phyloP scores from a whole-genome alignment of 106 monocot genomes.

The Alisma plantagoaquatica region DNA sequence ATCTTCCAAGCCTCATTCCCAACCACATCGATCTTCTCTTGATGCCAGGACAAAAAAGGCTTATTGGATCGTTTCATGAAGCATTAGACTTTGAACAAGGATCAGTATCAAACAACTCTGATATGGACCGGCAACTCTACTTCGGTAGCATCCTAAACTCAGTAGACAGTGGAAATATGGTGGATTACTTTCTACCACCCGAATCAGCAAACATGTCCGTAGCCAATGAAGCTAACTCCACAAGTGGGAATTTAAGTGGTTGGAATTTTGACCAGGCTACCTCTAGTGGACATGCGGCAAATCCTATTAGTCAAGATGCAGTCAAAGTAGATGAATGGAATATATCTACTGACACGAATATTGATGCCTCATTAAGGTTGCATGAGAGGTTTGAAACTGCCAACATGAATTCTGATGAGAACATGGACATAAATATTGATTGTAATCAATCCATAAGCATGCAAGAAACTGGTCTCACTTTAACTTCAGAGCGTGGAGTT shows the following conservation, averaged over 20 bases:
- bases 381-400: conserved; percentile 25
- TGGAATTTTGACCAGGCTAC: conserved; percentile 26
- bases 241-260: conserved; percentile 11
- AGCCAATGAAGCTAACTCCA: conserved; percentile 8
- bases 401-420: conserved; percentile 17
- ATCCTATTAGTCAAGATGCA: conserved; percentile 16
- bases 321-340: conserved; percentile 21
- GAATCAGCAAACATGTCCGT: conserved; percentile 16
- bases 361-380: conserved; percentile 10
- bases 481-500: conserved; percentile 11
- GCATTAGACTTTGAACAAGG: conserved; percentile 25
- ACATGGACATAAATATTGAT: conserved; percentile 31
- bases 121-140: conserved; percentile 26
- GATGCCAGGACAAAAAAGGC: conserved; percentile 27
- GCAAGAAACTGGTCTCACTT: conserved; percentile 14
- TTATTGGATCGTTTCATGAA: conserved; percentile 16
- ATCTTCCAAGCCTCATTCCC: too few species aligned
- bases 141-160: conserved; percentile 20
- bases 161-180: conserved; percentile 12
- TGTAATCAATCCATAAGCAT: conserved; percentile 19
- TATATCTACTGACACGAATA: conserved; percentile 12
- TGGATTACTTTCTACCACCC: conserved; percentile 18
- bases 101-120: conserved; percentile 16
- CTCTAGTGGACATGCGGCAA: conserved; percentile 11
- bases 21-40: too few species aligned